These are phyloP conservation scores for Fusarium pseudograminearum DNA, from an alignment of 2,329 filamentous ascomycete genomes.

Conservation along the genomic window DNA sequence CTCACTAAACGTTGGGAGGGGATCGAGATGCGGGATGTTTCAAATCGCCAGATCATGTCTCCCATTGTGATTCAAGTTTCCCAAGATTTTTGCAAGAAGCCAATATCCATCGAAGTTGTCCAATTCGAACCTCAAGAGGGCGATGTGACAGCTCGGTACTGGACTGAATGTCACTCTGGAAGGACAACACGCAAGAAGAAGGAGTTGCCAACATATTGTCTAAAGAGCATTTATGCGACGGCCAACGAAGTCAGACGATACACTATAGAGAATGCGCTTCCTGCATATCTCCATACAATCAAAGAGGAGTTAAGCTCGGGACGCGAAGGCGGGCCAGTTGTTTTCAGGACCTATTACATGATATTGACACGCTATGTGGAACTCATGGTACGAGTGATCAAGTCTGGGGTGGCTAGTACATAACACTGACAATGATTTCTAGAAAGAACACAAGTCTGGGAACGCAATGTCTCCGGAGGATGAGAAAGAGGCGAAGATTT, in stretches of 20 bases:
- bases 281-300: constrained; percentile 43
- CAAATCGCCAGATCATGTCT: constrained; percentile 48
- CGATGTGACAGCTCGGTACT: constrained; percentile 57
- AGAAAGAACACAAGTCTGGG: not conserved
- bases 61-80: constrained; percentile 54
- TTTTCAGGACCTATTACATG: constrained; percentile 42
- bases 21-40: constrained; percentile 57
- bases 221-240: constrained; percentile 54
- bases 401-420: not conserved
- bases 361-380: constrained; percentile 40
- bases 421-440: not conserved
- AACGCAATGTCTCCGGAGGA: constrained; percentile 10
- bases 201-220: constrained; percentile 56
- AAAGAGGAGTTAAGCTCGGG: constrained; percentile 24
- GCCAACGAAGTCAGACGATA: constrained; percentile 53
- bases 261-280: constrained; percentile 48
- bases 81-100: constrained; percentile 53
- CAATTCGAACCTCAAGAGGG: constrained; percentile 53
- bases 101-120: constrained; percentile 57
- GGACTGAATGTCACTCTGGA: constrained; percentile 49
- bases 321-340: constrained; percentile 25
- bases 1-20: constrained; percentile 60
- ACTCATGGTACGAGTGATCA: constrained; percentile 37
- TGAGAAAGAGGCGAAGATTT: constrained; percentile 51
- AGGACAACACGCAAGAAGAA: constrained; percentile 45